Percentiles rank a stretch among this genome's conserved stretches.
phyloP scores from a whole-genome alignment of 495 filamentous ascomycete species.

The Acidiella bohemica region DNA sequence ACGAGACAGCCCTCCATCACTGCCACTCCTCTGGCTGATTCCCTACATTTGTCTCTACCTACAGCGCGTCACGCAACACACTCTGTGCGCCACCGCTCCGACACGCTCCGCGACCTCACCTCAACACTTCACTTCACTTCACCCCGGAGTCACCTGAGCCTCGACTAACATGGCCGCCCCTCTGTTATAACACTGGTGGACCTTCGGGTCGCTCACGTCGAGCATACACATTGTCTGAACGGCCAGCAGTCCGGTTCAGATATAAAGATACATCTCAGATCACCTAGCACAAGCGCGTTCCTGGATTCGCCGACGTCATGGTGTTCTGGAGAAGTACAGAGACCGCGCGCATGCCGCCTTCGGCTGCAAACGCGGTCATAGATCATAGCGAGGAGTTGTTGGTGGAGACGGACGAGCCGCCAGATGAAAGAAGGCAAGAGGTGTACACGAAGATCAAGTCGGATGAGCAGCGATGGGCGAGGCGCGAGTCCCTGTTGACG shows the following conservation, averaged over 20 bases:
- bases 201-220: constrained; percentile 1
- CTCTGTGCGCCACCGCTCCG: too few relatives aligned
- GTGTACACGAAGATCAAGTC: constrained; percentile 1
- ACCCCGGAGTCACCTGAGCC: too few relatives aligned
- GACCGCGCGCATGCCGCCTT: neutral
- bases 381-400: constrained; percentile 11
- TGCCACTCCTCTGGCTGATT: too few relatives aligned
- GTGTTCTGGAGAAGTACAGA: constrained; percentile 9
- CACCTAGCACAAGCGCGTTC: neutral
- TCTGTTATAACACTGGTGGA: constrained; percentile 6
- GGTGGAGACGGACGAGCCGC: constrained; percentile 22
- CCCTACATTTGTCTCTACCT: too few relatives aligned
- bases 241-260: neutral
- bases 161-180: neutral
- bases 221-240: neutral
- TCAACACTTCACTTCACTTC: too few relatives aligned
- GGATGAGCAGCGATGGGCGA: neutral
- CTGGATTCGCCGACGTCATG: neutral
- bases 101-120: too few relatives aligned
- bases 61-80: too few relatives aligned
- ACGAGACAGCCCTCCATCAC: too few relatives aligned
- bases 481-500: constrained; percentile 21
- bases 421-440: constrained; percentile 10
- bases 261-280: neutral
- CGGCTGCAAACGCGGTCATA: constrained; percentile 2